Conservation (phyloP, 2,329 filamentous ascomycete genomes). For the Exutisphaerella laricina region DNA sequence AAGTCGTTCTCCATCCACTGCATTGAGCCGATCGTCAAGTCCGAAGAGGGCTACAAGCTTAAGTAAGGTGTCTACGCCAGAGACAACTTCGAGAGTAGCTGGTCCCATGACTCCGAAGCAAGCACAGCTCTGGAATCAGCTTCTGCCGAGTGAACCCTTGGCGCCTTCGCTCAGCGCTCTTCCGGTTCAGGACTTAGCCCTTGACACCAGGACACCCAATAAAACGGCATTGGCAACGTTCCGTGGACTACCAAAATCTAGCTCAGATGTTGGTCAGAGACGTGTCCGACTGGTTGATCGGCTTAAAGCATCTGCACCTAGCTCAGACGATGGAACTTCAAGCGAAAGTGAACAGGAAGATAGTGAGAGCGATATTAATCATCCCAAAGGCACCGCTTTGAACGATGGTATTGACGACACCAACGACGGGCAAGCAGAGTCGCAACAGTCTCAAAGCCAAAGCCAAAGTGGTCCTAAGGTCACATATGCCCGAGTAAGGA, state of each 20-base stretch:
- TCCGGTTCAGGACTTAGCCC: conserved; percentile 21
- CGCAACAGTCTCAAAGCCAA: conserved; percentile 11
- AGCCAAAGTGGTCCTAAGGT: conserved; percentile 39
- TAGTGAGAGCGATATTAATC: conserved; percentile 16
- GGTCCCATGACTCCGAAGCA: conserved; percentile 30
- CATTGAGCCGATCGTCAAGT: conserved; percentile 20
- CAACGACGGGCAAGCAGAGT: no score
- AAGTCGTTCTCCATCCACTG: conserved; percentile 15
- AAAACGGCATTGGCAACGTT: background rate
- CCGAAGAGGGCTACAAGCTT: conserved; percentile 13
- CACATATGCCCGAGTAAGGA: conserved; percentile 54
- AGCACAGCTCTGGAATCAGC: conserved; percentile 28
- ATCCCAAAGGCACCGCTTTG: no score
- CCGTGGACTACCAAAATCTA: conserved; percentile 19
- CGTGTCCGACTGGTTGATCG: conserved; percentile 30
- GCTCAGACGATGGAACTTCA: conserved; percentile 20
- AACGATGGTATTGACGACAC: conserved; percentile 2
- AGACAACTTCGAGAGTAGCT: conserved; percentile 11
- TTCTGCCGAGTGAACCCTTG: conserved; percentile 21
- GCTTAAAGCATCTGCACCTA: conserved; percentile 28
- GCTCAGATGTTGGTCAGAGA: conserved; percentile 23
- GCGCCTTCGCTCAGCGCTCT: conserved; percentile 24
- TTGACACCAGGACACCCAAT: conserved; percentile 13
- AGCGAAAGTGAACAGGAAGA: conserved; percentile 15
- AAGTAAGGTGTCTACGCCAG: conserved; percentile 11